A percentile compares a stretch with the other conserved stretches of the same genome.
phyloP scores from a whole-genome alignment of 768 basidiomycete genomes.

The Pisolithus albus region DNA sequence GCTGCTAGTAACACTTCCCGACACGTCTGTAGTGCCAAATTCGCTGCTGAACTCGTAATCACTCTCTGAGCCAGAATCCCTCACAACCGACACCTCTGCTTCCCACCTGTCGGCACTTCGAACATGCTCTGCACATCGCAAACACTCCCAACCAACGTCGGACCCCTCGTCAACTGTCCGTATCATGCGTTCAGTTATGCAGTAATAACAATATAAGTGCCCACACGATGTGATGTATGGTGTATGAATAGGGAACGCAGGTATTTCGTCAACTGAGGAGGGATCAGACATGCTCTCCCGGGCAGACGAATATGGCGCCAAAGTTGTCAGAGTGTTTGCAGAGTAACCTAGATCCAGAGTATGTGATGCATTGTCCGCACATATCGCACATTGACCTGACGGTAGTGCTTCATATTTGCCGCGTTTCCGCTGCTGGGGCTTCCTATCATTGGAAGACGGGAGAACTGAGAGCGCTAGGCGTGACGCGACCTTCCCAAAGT shows the following conservation, averaged over 20 bases:
- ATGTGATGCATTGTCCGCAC: conserved; percentile 67
- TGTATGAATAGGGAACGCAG: conserved; percentile 65
- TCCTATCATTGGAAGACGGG: conserved; percentile 21
- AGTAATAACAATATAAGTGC: conserved; percentile 91
- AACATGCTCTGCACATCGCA: conserved; percentile 69
- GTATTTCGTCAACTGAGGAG: conserved; percentile 27
- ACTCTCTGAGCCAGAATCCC: conserved; percentile 32
- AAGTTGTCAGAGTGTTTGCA: conserved; percentile 38
- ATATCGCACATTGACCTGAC: conserved; percentile 81
- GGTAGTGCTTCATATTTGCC: conserved; percentile 71
- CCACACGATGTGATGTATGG: conserved; percentile 81
- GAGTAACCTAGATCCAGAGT: conserved; percentile 51
- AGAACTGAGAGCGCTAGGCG: conserved; percentile 26
- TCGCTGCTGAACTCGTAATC: conserved; percentile 56
- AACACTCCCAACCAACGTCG: conserved; percentile 67
- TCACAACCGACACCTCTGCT: conserved; percentile 23
- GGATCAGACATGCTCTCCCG: conserved; percentile 8
- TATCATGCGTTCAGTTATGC: conserved; percentile 78
- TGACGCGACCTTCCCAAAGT: conserved; percentile 34
- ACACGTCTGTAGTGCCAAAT: conserved; percentile 42
- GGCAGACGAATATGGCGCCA: conserved; percentile 26
- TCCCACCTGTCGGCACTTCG: conserved; percentile 52
- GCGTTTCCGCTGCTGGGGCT: conserved; percentile 15
- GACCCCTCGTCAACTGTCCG: conserved; percentile 58
- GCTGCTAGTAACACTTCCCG: conserved; percentile 38